phyloP scores from a whole-genome alignment of 1,284 basidiomycete genomes.

The Austroboletus olivaceoglutinosus region DNA sequence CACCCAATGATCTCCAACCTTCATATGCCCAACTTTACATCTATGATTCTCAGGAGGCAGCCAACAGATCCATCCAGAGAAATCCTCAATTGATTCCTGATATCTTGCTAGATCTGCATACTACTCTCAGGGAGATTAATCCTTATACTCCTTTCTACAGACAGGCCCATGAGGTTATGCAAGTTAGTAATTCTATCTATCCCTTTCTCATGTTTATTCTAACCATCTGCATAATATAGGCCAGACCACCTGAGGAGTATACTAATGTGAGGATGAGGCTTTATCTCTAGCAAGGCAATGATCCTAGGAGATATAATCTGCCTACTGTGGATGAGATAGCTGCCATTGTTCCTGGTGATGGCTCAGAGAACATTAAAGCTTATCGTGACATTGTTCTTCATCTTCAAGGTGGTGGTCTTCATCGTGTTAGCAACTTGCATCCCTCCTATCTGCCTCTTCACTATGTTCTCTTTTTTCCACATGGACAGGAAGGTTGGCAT shows the following conservation, averaged over 20 bases:
- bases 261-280: conserved; percentile 2
- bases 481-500: conserved; percentile 42
- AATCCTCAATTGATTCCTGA: conserved; percentile 26
- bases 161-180: conserved; percentile 32
- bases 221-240: neutral
- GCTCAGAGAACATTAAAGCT: conserved; percentile 7
- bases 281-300: conserved; percentile 1
- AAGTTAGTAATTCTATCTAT: neutral
- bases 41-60: conserved; percentile 33
- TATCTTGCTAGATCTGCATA: conserved; percentile 30
- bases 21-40: conserved; percentile 38
- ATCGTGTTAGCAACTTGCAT: conserved; percentile 35
- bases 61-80: conserved; percentile 10
- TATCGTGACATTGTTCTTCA: conserved; percentile 9
- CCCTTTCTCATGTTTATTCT: neutral
- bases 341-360: conserved; percentile 23
- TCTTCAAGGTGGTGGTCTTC: conserved; percentile 24
- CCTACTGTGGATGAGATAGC: conserved; percentile 30
- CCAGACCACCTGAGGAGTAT: conserved; percentile 9
- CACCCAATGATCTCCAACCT: conserved; percentile 20
- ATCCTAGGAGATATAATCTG: conserved; percentile 26
- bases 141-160: conserved; percentile 30
- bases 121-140: conserved; percentile 26
- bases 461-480: conserved; percentile 43
- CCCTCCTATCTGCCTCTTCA: conserved; percentile 37